Conservation (phyloP, 371 early-diverging fungal genomes). For the Apophysomyces trapeziformis region DNA sequence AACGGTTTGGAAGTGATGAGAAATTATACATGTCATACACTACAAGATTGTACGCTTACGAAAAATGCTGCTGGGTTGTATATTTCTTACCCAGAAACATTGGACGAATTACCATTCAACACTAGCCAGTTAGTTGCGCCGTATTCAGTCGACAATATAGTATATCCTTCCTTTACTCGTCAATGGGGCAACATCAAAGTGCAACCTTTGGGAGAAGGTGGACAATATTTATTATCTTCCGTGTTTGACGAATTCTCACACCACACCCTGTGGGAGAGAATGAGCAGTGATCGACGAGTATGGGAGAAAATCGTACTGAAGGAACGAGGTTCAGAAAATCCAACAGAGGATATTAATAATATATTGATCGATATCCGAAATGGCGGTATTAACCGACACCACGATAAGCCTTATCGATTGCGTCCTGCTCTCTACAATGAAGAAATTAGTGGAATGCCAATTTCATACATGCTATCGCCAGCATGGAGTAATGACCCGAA, state of each 20-base stretch:
- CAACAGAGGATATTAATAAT: background rate
- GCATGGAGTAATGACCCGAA: background rate
- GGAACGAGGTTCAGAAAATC: background rate
- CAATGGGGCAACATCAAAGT: background rate
- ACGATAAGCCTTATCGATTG: background rate
- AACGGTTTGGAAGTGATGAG: background rate
- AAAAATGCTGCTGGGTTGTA: background rate
- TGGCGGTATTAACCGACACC: background rate
- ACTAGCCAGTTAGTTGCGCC: background rate
- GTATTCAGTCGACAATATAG: background rate
- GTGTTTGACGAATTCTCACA: background rate
- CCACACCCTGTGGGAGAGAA: background rate
- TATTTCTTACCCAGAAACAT: background rate
- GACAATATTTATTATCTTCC: background rate
- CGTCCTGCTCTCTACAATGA: background rate
- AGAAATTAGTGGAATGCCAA: background rate
- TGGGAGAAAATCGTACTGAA: background rate
- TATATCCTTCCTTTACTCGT: background rate
- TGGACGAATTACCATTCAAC: background rate
- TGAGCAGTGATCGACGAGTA: background rate
- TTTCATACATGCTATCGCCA: background rate
- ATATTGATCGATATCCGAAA: background rate
- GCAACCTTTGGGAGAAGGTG: background rate
- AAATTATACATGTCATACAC: background rate
- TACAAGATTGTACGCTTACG: background rate